Base-by-base conservation (phyloP, 2,329 filamentous ascomycete genomes). In the Ceratocystis variospora region DNA sequence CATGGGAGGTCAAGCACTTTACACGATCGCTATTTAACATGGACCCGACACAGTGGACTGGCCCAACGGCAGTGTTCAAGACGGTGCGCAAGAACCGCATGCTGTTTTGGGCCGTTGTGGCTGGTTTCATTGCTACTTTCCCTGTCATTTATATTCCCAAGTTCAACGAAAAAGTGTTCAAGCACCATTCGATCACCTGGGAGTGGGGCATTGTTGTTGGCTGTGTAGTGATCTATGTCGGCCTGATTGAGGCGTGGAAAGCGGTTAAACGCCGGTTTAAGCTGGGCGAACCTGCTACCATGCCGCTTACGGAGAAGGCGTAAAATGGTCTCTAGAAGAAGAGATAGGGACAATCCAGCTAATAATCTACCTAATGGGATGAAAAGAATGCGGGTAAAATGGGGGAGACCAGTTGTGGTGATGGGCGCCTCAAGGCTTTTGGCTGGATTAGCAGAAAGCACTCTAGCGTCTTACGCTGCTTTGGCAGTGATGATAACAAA, bases 1-100 rank as follows among this genome's bases (percentile, higher is more conserved):
- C 87, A 0, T 89, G 87, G 87, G 86, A 90, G 74, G 85, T 87
- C 71, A 85, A 88, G 73, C 84, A 89, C 70, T 86, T 87, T 74
- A 83, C 83, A 17, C 82, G 85, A 59, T 87, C 83, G 22, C 79
- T 90, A 70, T 90, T 90, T 75, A 79, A 80, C 71, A 87, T 89
- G 82, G 79, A 85, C 68, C 79, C 79, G 0, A 77, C 79, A 68
- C 73, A 77, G 44, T 81, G 78, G 75, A 70, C 71, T 2, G 81
- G 81, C 0, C 76, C 77, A 0, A 73, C 79, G 50, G 79, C 81
- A 0, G 77, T 84, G 10, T 79, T 83, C 71, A 76, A 75, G 70
- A 87, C 87, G n/a, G 77, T 89, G 12, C 87, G 83, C 78, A 78
- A 82, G 70, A 90, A 90, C 75, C 79, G 81, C 68, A 88, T 89